phyloP scores from a whole-genome alignment of 495 filamentous ascomycete genomes.

The Neurospora sp. region DNA sequence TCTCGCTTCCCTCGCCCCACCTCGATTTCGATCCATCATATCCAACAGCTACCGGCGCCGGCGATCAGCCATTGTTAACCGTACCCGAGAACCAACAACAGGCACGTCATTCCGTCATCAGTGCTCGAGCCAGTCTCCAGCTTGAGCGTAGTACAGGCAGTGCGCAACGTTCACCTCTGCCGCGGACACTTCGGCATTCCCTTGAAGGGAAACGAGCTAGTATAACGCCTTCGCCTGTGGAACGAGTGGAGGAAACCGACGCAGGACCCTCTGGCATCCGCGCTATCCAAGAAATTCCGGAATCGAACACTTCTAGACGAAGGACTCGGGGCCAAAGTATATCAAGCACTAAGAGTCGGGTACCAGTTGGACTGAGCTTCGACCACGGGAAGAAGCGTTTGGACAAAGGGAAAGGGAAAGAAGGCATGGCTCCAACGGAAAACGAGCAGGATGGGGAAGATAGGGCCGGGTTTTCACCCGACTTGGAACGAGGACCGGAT shows the following conservation, averaged over 20 bases:
- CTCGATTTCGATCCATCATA: slow-evolving; percentile 21
- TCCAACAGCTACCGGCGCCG: slow-evolving; percentile 33
- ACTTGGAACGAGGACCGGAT: slow-evolving; percentile 42
- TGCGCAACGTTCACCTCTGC: slow-evolving; percentile 58
- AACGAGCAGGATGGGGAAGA: slow-evolving; percentile 14
- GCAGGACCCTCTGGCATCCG: slow-evolving; percentile 16
- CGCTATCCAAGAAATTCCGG: slow-evolving; percentile 23
- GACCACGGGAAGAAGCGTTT: slow-evolving; percentile 12
- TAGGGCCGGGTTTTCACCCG: slow-evolving; percentile 28
- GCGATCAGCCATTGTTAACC: slow-evolving; percentile 60
- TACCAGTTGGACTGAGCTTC: slow-evolving; percentile 26
- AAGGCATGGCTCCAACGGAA: slow-evolving; percentile 27
- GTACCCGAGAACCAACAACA: slow-evolving; percentile 53
- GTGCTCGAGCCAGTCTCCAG: slow-evolving; percentile 47
- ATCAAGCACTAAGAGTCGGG: slow-evolving; percentile 14
- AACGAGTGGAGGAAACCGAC: slow-evolving; percentile 12
- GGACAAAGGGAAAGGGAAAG: slow-evolving; percentile 40
- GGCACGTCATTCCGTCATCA: slow-evolving; percentile 40
- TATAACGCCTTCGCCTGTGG: slow-evolving; percentile 21
- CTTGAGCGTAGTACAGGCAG: slow-evolving; percentile 45
- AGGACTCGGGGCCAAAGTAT: slow-evolving; percentile 24
- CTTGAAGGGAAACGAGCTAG: slow-evolving; percentile 39
- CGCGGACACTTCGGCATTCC: slow-evolving; percentile 41
- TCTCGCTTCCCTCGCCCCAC: slow-evolving; percentile 31
- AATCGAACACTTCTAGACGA: slow-evolving; percentile 6